These are phyloP conservation scores for Saccharomyces pastorianus DNA, from an alignment of 1,139 yeast species.

Conservation along the genomic window DNA sequence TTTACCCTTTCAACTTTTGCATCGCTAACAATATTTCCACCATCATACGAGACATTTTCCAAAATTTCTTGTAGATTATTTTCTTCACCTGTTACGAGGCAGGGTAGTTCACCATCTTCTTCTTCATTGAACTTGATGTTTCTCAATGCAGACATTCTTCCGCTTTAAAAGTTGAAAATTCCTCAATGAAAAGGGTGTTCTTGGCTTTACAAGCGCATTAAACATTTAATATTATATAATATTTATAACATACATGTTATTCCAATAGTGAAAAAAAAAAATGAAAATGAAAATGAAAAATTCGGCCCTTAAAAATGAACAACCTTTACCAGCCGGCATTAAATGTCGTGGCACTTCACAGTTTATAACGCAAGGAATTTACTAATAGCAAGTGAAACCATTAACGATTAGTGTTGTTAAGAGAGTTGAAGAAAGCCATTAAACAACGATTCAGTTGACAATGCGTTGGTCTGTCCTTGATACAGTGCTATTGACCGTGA, in stretches of 20 bases:
- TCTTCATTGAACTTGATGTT: constrained; percentile 25
- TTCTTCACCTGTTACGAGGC: constrained; percentile 39
- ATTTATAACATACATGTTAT: background rate
- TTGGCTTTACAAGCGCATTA: background rate
- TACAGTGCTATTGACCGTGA: constrained; percentile 28
- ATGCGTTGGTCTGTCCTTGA: constrained; percentile 24
- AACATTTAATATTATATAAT: background rate
- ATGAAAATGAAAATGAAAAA: background rate
- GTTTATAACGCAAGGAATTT: background rate
- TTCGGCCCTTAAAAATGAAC: background rate
- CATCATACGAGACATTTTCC: constrained; percentile 21
- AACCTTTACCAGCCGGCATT: background rate
- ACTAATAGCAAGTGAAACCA: background rate
- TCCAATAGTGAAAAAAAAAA: background rate
- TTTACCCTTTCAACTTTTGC: constrained; percentile 27
- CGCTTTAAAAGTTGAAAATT: background rate
- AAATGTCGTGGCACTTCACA: background rate
- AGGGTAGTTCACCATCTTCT: constrained; percentile 44
- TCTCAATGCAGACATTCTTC: constrained; percentile 26
- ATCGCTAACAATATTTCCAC: constrained; percentile 27
- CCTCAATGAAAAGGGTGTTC: background rate
- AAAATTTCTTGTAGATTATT: constrained; percentile 24
- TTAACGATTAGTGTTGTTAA: background rate
- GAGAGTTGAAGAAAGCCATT: background rate
- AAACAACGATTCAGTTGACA: background rate